A percentile compares a stretch with the other conserved stretches of the same genome.
phyloP scores from a whole-genome alignment of 169 alveolate genomes.

The Besnoitia besnoiti region DNA sequence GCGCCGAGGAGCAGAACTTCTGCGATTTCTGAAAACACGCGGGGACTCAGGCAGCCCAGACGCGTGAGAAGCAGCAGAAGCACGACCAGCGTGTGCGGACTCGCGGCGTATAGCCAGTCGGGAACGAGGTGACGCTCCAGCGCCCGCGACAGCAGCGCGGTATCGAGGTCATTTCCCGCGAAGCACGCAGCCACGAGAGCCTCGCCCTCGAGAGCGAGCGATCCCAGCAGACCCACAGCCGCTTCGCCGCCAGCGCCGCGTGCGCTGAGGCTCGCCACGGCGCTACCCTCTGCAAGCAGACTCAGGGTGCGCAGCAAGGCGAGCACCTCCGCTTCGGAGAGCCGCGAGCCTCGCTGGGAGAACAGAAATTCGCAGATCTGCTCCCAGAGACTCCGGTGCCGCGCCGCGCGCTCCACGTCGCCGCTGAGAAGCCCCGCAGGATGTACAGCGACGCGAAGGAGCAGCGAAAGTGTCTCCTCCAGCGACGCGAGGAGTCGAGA shows the following conservation, averaged over 20 bases:
- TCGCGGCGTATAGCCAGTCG: slow-evolving; percentile 55
- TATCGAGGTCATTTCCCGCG: neutral
- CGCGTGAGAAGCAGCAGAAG: slow-evolving; percentile 56
- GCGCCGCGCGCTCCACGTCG: neutral
- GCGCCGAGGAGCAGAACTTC: slow-evolving; percentile 19
- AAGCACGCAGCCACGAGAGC: slow-evolving; percentile 1
- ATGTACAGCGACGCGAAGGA: neutral
- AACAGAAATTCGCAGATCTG: slow-evolving; percentile 25
- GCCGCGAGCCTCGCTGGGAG: slow-evolving; percentile 23
- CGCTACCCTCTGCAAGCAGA: slow-evolving; percentile 43
- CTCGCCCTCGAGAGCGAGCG: neutral
- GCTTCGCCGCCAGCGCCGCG: no score
- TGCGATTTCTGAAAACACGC: slow-evolving; percentile 23
- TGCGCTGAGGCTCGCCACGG: slow-evolving; percentile 28
- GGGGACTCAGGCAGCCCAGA: neutral
- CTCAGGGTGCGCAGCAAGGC: neutral
- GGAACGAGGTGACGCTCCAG: slow-evolving; percentile 39
- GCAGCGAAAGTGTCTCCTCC: neutral
- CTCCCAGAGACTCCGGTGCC: slow-evolving; percentile 39
- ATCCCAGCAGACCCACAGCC: neutral
- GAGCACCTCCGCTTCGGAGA: slow-evolving; percentile 23
- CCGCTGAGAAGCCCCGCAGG: neutral
- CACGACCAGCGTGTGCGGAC: slow-evolving; percentile 52
- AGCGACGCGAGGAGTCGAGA: neutral
- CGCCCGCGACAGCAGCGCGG: neutral